phyloP scores from a whole-genome alignment of 192 early-diverging fungal genomes.

The Rhizoclosmatium globosum region DNA sequence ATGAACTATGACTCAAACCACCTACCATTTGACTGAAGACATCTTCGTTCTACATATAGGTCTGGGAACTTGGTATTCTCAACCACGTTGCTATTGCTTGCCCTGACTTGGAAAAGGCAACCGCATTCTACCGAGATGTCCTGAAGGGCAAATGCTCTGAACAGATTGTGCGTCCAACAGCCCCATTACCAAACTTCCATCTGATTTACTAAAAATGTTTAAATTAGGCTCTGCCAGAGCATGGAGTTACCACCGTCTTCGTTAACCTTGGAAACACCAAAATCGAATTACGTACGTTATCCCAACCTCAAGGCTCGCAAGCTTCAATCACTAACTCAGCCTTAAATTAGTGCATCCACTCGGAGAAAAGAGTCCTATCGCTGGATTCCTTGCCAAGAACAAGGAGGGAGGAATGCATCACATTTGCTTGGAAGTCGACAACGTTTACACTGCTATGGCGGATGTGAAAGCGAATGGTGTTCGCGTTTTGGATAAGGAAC shows the following conservation, averaged over 20 bases:
- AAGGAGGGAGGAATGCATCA: constrained; percentile 84
- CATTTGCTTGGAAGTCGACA: constrained; percentile 79
- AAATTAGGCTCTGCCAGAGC: constrained; percentile 73
- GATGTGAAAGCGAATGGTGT: constrained; percentile 70
- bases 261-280: constrained; percentile 87
- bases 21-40: too few species aligned
- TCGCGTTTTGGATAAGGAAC: constrained; percentile 71
- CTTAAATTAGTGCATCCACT: constrained; percentile 64
- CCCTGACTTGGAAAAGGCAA: constrained; percentile 75
- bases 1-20: too few species aligned
- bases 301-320: neutral
- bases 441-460: constrained; percentile 72
- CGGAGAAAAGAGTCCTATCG: constrained; percentile 80
- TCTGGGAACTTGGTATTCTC: constrained; percentile 77
- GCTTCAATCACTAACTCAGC: neutral
- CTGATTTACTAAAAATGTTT: too few species aligned
- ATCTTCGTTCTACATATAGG: too few species aligned
- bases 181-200: constrained; percentile 14
- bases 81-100: constrained; percentile 88
- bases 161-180: constrained; percentile 55
- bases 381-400: constrained; percentile 82
- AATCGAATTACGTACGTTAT: constrained; percentile 70
- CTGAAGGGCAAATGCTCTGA: constrained; percentile 77
- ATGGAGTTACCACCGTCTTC: constrained; percentile 88
- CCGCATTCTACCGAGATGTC: constrained; percentile 74